These are phyloP conservation scores for Pachyrhizus erosus DNA, from an alignment of 306 rosid species.

Conservation along the genomic window DNA sequence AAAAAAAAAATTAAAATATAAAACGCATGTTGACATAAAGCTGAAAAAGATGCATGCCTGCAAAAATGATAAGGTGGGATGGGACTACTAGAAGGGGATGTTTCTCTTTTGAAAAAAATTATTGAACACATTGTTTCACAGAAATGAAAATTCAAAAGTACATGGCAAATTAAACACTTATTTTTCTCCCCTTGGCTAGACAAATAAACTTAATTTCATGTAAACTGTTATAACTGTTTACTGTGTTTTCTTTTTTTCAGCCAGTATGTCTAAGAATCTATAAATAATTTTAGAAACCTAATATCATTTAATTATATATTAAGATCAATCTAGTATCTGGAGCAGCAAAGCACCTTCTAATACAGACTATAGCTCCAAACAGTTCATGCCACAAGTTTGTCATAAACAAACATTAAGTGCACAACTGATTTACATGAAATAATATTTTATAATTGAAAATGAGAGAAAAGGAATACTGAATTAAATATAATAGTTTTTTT, in stretches of 20 bases:
- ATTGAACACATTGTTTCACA: neutral
- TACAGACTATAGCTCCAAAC: neutral
- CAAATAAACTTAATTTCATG: neutral
- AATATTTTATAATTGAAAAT: too few species aligned
- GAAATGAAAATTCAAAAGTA: neutral
- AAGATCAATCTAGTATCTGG: too few species aligned
- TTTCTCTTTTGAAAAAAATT: neutral
- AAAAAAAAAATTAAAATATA: neutral
- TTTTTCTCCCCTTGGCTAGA: neutral
- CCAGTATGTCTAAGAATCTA: neutral
- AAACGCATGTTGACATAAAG: neutral
- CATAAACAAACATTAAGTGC: too few species aligned
- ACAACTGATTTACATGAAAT: too few species aligned
- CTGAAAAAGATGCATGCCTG: slow-evolving; percentile 2
- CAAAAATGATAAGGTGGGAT: neutral
- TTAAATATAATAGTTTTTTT: too few species aligned
- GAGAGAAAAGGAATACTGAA: too few species aligned
- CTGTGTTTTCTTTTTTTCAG: too few species aligned
- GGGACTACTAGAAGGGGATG: neutral
- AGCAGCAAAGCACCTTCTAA: too few species aligned
- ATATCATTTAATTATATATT: neutral
- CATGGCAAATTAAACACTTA: neutral
- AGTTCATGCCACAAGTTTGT: neutral
- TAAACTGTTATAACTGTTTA: neutral
- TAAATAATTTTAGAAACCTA: too few species aligned